Base-by-base conservation (phyloP, 768 basidiomycete species). In the Pleurotus citrinopileatus region DNA sequence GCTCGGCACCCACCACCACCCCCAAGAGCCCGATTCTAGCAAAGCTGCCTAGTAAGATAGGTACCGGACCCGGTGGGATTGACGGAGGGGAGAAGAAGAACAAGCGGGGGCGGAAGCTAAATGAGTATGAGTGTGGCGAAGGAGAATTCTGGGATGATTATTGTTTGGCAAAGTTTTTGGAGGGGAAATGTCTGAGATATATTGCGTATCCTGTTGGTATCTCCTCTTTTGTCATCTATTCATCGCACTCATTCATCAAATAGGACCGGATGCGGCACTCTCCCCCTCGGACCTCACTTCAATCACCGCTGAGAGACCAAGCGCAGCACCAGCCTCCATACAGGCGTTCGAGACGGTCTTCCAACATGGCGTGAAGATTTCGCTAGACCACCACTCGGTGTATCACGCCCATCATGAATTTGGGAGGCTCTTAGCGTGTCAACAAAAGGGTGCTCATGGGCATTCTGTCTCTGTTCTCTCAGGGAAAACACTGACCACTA, bases 331-430 rank as follows among this genome's bases (percentile, higher is more conserved):
- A 9, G 75, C 70, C 10, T 79, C 91, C 0, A 70, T 73, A 58
- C 72, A 65, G 13, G 83, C 87, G 5, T 86, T 92, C 63, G 70
- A 80, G 58, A 76, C 75, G 0, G 87, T 94, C 10, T 80, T 97
- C 38, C 71, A 78, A 55, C 67, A 91, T 56, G 91, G 88, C 0
- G 74, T 78, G 1, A 82, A 82, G 68, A 85, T 91, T 42, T 82
- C 88, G 69, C 73, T 91, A 37, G 96, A 98, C 62, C 95, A 98
- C 65, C 86, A 91, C 64, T 65, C 98, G 43, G 84, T 95, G 7
- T 98, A 94, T 67, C 84, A 88, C 62, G 79, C 93, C 8, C 94
- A 98, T 63, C 96, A 86, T 64, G 96, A 98, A 65, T 79, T 90
- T 4, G 96, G 91, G 0, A 79, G 90, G 1, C 74, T 98, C 15